Percentiles rank a stretch among this genome's conserved stretches.
These are phyloP conservation scores for Trichoderma sp. DNA, from an alignment of 2,329 filamentous ascomycete species.

Conservation along the genomic window DNA sequence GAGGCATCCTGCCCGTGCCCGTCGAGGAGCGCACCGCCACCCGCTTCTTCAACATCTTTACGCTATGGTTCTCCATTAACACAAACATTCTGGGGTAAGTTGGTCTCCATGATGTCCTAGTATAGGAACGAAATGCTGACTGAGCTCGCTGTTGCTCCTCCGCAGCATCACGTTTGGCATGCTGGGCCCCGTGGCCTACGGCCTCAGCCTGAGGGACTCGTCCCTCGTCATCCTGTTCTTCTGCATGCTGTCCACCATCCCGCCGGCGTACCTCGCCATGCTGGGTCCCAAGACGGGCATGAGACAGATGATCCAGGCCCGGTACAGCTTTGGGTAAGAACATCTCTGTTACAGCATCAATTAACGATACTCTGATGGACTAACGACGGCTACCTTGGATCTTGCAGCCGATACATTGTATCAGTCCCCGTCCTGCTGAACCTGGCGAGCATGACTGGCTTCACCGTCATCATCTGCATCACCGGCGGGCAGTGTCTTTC, in stretches of 20 bases:
- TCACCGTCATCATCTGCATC: slow-evolving; percentile 63
- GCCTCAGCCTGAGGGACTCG: slow-evolving; percentile 58
- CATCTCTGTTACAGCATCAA: background rate
- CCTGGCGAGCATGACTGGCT: slow-evolving; percentile 64
- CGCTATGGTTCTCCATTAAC: slow-evolving; percentile 54
- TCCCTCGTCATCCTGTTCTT: slow-evolving; percentile 66
- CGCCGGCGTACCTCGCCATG: slow-evolving; percentile 60
- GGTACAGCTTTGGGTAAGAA: slow-evolving; percentile 61
- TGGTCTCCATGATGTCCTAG: background rate
- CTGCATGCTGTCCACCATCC: slow-evolving; percentile 55
- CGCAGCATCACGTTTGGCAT: slow-evolving; percentile 65
- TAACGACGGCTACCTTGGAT: slow-evolving; percentile 1
- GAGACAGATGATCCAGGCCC: slow-evolving; percentile 66
- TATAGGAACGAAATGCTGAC: slow-evolving; percentile 5
- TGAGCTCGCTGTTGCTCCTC: background rate
- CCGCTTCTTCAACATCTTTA: slow-evolving; percentile 50
- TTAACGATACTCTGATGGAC: background rate
- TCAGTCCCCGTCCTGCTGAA: slow-evolving; percentile 64
- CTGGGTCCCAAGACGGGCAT: slow-evolving; percentile 64
- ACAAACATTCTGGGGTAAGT: slow-evolving; percentile 50
- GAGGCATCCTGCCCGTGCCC: slow-evolving; percentile 49
- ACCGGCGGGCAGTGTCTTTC: slow-evolving; percentile 62
- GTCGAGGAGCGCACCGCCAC: slow-evolving; percentile 46
- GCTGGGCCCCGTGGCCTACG: slow-evolving; percentile 58
- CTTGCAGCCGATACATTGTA: slow-evolving; percentile 54